A percentile compares a stretch with the other conserved stretches of the same genome.
phyloP scores from a whole-genome alignment of 768 basidiomycete species.

The Termitomyces bulborhizus region DNA sequence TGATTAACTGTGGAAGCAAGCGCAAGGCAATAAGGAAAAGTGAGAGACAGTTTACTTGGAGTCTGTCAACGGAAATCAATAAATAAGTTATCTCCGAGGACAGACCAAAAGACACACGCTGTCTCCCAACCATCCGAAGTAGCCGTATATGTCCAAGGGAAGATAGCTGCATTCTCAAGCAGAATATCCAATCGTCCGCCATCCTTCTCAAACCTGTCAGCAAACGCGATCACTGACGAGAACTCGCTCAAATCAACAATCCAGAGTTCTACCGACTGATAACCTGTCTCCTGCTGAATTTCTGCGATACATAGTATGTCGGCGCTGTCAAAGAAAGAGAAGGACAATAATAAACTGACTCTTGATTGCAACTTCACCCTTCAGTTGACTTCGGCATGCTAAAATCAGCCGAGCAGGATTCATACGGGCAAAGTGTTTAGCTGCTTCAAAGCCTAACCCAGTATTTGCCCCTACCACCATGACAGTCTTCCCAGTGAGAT shows the following conservation, averaged over 20 bases:
- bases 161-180: slow-evolving; percentile 36
- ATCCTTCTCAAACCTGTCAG: slow-evolving; percentile 24
- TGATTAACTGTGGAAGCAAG: slow-evolving; percentile 36
- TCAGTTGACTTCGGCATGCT: slow-evolving; percentile 29
- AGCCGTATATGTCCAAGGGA: slow-evolving; percentile 4
- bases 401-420: slow-evolving; percentile 33
- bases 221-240: slow-evolving; percentile 33
- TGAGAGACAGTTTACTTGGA: slow-evolving; percentile 44
- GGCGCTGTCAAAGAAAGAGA: not conserved
- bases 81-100: not conserved
- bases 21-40: slow-evolving; percentile 33
- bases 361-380: slow-evolving; percentile 26
- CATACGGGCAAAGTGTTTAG: slow-evolving; percentile 40
- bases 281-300: slow-evolving; percentile 26
- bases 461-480: slow-evolving; percentile 45
- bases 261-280: slow-evolving; percentile 29
- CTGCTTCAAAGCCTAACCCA: slow-evolving; percentile 43
- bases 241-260: slow-evolving; percentile 35
- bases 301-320: slow-evolving; percentile 13
- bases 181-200: slow-evolving; percentile 35
- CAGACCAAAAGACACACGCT: slow-evolving; percentile 20
- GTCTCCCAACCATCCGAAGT: slow-evolving; percentile 43
- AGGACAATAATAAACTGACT: slow-evolving; percentile 20
- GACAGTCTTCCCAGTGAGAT: slow-evolving; percentile 41
- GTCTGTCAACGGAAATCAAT: slow-evolving; percentile 18